Conservation (phyloP, 139 green algal species). For the Zygnema cylindricum region DNA sequence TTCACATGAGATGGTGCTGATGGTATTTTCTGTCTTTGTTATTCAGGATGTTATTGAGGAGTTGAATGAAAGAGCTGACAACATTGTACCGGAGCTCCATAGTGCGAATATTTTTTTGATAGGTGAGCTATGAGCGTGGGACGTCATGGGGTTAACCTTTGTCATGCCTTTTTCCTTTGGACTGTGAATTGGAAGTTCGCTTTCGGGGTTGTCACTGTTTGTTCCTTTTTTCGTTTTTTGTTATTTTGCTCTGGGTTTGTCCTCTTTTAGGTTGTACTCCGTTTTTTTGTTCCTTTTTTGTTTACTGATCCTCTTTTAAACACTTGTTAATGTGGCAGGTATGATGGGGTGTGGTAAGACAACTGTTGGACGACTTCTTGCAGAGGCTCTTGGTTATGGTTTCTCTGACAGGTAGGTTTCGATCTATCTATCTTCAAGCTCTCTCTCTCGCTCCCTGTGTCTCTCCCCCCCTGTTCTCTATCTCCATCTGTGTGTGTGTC, state of each 20-base stretch:
- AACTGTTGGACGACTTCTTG: conserved; percentile 64
- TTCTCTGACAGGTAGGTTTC: conserved; percentile 65
- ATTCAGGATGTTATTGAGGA: conserved; percentile 15
- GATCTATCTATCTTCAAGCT: background rate
- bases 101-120: background rate
- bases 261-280: too few relatives aligned
- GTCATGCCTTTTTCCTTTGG: background rate
- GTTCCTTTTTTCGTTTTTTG: background rate
- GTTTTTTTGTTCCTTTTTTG: background rate
- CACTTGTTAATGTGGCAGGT: conserved; percentile 32
- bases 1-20: too few relatives aligned
- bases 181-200: background rate
- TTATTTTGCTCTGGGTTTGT: too few relatives aligned
- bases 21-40: too few relatives aligned
- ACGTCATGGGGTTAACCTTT: too few relatives aligned
- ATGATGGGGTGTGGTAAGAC: conserved; percentile 74
- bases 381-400: conserved; percentile 63
- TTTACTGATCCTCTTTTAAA: background rate
- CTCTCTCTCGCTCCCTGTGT: too few relatives aligned
- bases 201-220: background rate
- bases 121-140: background rate
- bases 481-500: too few relatives aligned
- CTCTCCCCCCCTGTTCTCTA: too few relatives aligned
- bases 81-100: background rate
- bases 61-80: conserved; percentile 5